phyloP scores from a whole-genome alignment of 345 rosid genomes.

The Hypericum perforatum region DNA sequence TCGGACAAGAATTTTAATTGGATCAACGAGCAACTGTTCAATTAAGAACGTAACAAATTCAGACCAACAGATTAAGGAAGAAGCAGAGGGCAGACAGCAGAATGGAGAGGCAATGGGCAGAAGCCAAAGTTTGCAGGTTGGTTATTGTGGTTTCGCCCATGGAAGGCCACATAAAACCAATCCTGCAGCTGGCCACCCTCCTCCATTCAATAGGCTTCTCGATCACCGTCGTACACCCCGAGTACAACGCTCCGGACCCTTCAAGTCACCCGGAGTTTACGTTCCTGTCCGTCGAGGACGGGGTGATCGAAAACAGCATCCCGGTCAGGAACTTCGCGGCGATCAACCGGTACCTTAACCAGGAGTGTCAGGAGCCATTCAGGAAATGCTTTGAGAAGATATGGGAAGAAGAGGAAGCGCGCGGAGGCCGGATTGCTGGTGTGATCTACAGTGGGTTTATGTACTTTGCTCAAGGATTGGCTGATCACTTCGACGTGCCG shows the following conservation, averaged over 20 bases:
- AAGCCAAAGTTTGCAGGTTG: slow-evolving; percentile 8
- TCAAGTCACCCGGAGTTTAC: slow-evolving; percentile 23
- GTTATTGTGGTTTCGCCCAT: slow-evolving; percentile 20
- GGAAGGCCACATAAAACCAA: slow-evolving; percentile 30
- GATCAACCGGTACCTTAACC: slow-evolving; percentile 6
- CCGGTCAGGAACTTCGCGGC: not conserved
- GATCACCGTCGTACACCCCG: slow-evolving; percentile 22
- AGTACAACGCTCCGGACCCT: slow-evolving; percentile 26
- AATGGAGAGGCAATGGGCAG: too few relatives aligned
- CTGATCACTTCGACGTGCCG: slow-evolving; percentile 28
- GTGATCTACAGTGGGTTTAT: slow-evolving; percentile 39
- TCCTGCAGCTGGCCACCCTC: slow-evolving; percentile 26
- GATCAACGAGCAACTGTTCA: too few relatives aligned
- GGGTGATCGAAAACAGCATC: slow-evolving; percentile 10
- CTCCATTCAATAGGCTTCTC: slow-evolving; percentile 24
- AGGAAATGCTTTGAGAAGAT: slow-evolving; percentile 17
- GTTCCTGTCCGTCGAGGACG: slow-evolving; percentile 17
- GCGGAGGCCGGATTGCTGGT: not conserved
- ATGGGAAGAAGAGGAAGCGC: not conserved
- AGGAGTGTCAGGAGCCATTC: slow-evolving; percentile 8
- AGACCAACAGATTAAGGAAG: too few relatives aligned
- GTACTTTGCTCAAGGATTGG: slow-evolving; percentile 32
- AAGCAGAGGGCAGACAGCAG: too few relatives aligned
- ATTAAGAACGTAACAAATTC: too few relatives aligned
- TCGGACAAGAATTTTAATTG: too few relatives aligned